Evolutionary conservation across 257 asterid genomes (phyloP).

Genomic region (Marsdenia floribunda): DNA sequence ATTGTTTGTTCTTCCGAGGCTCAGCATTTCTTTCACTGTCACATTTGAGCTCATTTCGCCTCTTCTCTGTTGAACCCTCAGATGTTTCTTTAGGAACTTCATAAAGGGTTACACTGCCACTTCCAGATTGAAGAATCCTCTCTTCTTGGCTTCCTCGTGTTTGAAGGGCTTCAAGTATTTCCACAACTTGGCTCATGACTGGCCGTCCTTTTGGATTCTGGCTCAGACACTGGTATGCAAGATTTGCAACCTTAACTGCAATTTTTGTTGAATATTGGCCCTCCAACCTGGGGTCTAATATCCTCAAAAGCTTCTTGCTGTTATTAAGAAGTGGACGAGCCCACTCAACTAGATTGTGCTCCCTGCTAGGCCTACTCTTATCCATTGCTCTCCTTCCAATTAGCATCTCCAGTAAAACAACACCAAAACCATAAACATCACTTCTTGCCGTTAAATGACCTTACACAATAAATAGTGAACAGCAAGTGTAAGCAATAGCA

Average conservation of each 20-base stretch:
- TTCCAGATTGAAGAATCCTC: slow-evolving; percentile 28
- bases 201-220: slow-evolving; percentile 95
- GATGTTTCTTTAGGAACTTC: slow-evolving; percentile 44
- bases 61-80: slow-evolving; percentile 16
- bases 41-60: slow-evolving; percentile 11
- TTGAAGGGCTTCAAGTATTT: slow-evolving; percentile 72
- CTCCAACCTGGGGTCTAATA: slow-evolving; percentile 83
- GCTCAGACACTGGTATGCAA: slow-evolving; percentile 86
- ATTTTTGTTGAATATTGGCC: slow-evolving; percentile 70
- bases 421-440: slow-evolving; percentile 92
- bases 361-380: slow-evolving; percentile 83
- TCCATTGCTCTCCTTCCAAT: slow-evolving; percentile 90
- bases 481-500: background rate
- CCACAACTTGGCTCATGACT: slow-evolving; percentile 75
- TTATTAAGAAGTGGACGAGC: slow-evolving; percentile 83
- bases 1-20: slow-evolving; percentile 19
- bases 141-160: slow-evolving; percentile 40
- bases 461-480: slow-evolving; percentile 17
- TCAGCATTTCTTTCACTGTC: slow-evolving; percentile 32
- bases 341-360: slow-evolving; percentile 91
- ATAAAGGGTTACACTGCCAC: slow-evolving; percentile 57
- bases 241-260: slow-evolving; percentile 70
- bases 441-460: slow-evolving; percentile 88
- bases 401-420: slow-evolving; percentile 85
- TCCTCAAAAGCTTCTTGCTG: slow-evolving; percentile 60